Evolutionary conservation across 1,139 yeast genomes (phyloP).

Genomic region (Nematodospora anomalae): DNA sequence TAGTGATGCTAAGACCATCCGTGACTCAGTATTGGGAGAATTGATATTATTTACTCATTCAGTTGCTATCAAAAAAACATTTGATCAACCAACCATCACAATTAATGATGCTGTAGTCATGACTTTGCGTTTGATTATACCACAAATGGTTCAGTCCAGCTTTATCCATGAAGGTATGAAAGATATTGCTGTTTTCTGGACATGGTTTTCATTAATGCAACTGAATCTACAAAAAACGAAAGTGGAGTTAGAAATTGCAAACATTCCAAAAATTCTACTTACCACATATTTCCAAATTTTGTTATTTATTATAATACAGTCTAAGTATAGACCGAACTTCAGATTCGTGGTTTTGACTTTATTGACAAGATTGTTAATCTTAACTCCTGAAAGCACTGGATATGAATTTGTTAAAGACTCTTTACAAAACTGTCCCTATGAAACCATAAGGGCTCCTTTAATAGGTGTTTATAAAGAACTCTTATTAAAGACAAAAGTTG

Average conservation of each 20-base stretch:
- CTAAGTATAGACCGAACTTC: conserved; percentile 18
- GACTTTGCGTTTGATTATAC: conserved; percentile 35
- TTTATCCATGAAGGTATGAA: conserved; percentile 25
- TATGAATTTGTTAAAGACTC: conserved; percentile 67
- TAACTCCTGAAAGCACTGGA: conserved; percentile 55
- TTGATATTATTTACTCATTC: conserved; percentile 30
- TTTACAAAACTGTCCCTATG: conserved; percentile 66
- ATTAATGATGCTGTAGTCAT: conserved; percentile 36
- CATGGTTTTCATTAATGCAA: conserved; percentile 39
- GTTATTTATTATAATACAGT: conserved; percentile 23
- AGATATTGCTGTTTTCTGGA: conserved; percentile 39
- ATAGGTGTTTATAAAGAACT: conserved; percentile 70
- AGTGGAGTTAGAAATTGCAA: conserved; percentile 31
- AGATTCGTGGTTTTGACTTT: conserved; percentile 45
- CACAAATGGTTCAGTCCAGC: conserved; percentile 34
- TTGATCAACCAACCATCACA: conserved; percentile 20
- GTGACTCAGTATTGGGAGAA: conserved; percentile 33
- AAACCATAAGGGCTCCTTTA: conserved; percentile 55
- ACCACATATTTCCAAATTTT: conserved; percentile 37
- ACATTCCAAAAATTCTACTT: conserved; percentile 32
- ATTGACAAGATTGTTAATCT: conserved; percentile 54
- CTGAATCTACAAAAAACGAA: conserved; percentile 18
- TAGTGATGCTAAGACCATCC: conserved; percentile 26
- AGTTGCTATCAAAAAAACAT: conserved; percentile 18
- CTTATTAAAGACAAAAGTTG: conserved; percentile 27